Evolutionary conservation across 768 basidiomycete species (phyloP), one percentile per base, ranked within the genome.

Genomic region (Podaxis sp.): DNA sequence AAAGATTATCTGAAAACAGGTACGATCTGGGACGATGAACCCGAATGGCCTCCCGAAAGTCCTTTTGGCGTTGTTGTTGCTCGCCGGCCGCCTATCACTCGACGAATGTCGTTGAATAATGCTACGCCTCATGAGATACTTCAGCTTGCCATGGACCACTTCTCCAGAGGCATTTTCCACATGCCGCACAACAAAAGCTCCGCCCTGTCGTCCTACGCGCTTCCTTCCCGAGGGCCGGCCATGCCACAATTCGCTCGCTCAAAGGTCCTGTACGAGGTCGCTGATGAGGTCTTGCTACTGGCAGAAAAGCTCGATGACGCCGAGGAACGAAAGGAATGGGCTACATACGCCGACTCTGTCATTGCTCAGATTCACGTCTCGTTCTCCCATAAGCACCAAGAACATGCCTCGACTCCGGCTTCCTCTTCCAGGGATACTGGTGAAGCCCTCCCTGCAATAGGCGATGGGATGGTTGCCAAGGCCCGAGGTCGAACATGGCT

Each of bases 311-410:
- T 89, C 15, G 71, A 77, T 0, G 58, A 66, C 3, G 68, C 81
- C 1, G 66, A 73, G 0, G 80, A 85, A 65, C 78, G 87, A 40
- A 75, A 77, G 50, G 74, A 78, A 49, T 89, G 86, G 86, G 86
- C 85, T 0, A 60, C 69, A 1, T 88, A 84, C 82, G 85, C 87
- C 2, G 86, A 87, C 65, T 76, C 79, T 7, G 77, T 89, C 11
- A 82, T 88, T 66, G 73, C 76, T 50, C 86, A 89, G 76, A 86
- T 89, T 81, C 81, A 82, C 70, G 80, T 85, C 81, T 83, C 86
- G 71, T 27, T 49, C n/a, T 25, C 33, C 13, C 56, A 50, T 27
- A 50, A 38, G 2, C 37, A 38, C 33, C 56, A 54, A 46, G 51
- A 52, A 36, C 49, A 24, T 11, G 9, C 40, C 27, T 38, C 41